Base-by-base conservation (phyloP, 2,329 filamentous ascomycete species). In the Myriosclerotinia scirpicola region DNA sequence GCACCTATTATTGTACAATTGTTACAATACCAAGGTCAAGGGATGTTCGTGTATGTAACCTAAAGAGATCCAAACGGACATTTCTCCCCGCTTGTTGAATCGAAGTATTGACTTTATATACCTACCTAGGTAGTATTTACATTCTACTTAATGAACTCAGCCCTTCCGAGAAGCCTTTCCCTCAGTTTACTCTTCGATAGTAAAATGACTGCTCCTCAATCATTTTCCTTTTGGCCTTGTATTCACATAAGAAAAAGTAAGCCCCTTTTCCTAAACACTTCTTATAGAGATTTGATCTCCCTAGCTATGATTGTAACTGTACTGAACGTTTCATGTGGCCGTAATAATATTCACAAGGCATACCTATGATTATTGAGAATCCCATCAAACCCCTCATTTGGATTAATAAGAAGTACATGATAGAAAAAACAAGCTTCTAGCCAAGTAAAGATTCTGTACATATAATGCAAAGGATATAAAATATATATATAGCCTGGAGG, bases 21-120 rank as follows among this genome's bases (percentile, higher is more conserved):
- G 46, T 52, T 40, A 52, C 59, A 14, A 20, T 38, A 48, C 26
- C 40, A 46, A 54, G 61, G 40, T 52, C 42, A 42, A 58, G 58
- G 62, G 54, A 58, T 58, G 44, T 59, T 54, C 54, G 63, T 59
- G 59, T 65, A 52, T 50, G 44, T 58, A 44, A 65, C 63, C 54
- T 8, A 38, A 14, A 50, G 53, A 36, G 54, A 59, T 34, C 54
- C 22, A 34, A 44, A 46, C 22, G 52, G 15, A n/a, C 5, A 20
- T 63, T 40, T 42, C 1, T 5, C 36, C n/a, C 54, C 38, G 30
- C 22, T 44, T 56, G 22, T 44, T 30, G 55, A 59, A 46, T 46
- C 6, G 11, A 15, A 15, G 34, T 36, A 46, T 46, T 46, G 34
- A n/a, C 30, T 30, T 42, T 3, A 38, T 20, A 63, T 36, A 42